These are phyloP conservation scores for Paraconiothyrium brasiliense DNA, from an alignment of 2,329 filamentous ascomycete genomes.

Conservation along the genomic window DNA sequence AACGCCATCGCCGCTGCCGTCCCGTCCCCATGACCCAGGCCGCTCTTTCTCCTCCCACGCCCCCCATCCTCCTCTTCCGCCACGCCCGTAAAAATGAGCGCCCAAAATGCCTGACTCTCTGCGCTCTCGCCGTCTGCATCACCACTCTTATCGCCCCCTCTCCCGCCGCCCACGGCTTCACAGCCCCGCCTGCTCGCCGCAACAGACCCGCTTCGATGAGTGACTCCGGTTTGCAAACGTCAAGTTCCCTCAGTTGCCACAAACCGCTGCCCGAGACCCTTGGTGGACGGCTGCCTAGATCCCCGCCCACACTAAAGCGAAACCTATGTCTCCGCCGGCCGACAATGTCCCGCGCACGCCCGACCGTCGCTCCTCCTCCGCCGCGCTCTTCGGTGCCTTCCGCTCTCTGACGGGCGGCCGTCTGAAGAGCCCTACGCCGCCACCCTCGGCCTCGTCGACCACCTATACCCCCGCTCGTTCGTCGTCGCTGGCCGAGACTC, in stretches of 20 bases:
- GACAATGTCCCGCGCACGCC: slow-evolving; percentile 49
- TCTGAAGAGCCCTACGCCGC: slow-evolving; percentile 44
- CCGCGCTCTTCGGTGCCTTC: slow-evolving; percentile 50
- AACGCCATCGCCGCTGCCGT: slow-evolving; percentile 3
- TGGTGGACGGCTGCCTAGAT: neutral
- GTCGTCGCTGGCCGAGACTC: slow-evolving; percentile 37
- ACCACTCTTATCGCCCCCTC: slow-evolving; percentile 7
- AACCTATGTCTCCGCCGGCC: slow-evolving; percentile 50
- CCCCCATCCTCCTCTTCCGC: slow-evolving; percentile 1
- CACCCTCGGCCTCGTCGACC: slow-evolving; percentile 42
- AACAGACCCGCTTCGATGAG: slow-evolving; percentile 22
- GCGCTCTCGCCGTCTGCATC: slow-evolving; percentile 1
- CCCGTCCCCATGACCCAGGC: slow-evolving; percentile 7
- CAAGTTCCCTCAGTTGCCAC: slow-evolving; percentile 24
- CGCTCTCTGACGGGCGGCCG: slow-evolving; percentile 47
- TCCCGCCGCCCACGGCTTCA: slow-evolving; percentile 24
- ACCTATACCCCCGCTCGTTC: slow-evolving; percentile 43
- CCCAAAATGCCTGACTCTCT: slow-evolving; percentile 12
- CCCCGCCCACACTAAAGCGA: neutral
- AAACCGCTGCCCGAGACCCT: slow-evolving; percentile 10
- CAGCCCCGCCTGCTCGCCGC: slow-evolving; percentile 28
- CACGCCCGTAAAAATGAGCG: slow-evolving; percentile 9
- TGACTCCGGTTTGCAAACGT: slow-evolving; percentile 25
- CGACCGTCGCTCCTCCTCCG: slow-evolving; percentile 50
- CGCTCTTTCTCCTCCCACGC: slow-evolving; percentile 6